These are phyloP conservation scores for Hypoxylon sp. DNA, from an alignment of 2,329 filamentous ascomycete species.

Conservation along the genomic window DNA sequence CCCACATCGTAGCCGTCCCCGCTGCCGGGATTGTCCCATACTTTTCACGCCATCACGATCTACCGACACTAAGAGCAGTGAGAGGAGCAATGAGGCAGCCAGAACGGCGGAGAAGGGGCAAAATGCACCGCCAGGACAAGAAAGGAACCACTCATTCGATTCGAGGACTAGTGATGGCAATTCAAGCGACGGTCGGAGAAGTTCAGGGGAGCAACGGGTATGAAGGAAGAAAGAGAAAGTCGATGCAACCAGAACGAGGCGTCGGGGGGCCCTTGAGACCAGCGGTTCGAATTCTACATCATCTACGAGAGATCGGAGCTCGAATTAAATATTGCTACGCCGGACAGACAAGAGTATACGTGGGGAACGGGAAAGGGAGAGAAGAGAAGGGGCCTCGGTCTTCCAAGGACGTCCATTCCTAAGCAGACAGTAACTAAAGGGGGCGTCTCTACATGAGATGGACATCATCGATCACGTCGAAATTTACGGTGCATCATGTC, in stretches of 20 bases:
- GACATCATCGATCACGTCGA: background rate
- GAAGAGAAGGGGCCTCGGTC: slow-evolving; percentile 9
- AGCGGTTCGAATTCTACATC: background rate
- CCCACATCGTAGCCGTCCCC: slow-evolving; percentile 46
- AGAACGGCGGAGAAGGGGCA: no score
- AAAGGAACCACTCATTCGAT: slow-evolving; percentile 24
- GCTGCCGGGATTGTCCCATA: slow-evolving; percentile 47
- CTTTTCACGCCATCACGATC: slow-evolving; percentile 43
- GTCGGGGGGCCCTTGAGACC: background rate
- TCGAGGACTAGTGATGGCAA: slow-evolving; percentile 21
- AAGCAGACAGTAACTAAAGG: background rate
- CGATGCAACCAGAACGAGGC: background rate
- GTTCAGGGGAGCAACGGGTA: background rate
- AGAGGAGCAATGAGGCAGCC: background rate
- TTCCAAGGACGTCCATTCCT: background rate
- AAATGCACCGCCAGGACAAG: background rate
- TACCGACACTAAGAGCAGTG: background rate
- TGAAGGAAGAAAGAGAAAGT: background rate
- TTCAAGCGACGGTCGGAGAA: background rate
- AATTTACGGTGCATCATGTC: background rate
- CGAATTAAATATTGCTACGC: background rate
- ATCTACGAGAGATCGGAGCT: background rate
- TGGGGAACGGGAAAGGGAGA: background rate
- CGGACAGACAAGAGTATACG: background rate
- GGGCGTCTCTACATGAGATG: slow-evolving; percentile 4